These are phyloP conservation scores for Volutella citrinella DNA, from an alignment of 2,329 filamentous ascomycete genomes.

Conservation along the genomic window DNA sequence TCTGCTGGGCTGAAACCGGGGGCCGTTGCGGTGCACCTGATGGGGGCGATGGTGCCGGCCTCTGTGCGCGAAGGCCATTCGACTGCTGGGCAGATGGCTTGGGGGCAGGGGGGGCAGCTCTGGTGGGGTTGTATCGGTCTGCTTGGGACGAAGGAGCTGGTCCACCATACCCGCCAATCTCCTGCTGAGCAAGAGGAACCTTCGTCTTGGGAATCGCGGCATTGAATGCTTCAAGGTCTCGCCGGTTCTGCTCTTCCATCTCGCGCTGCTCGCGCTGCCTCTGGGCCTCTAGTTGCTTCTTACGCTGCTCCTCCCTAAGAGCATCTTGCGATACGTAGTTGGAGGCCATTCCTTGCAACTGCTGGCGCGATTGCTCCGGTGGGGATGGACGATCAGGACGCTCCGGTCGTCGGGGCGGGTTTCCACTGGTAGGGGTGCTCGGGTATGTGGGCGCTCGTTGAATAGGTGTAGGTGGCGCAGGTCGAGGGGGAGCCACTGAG, in stretches of 20 bases:
- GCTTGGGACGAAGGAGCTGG: constrained; percentile 36
- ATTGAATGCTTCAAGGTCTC: constrained; percentile 86
- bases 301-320: constrained; percentile 55
- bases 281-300: constrained; percentile 61
- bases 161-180: constrained; percentile 65
- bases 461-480: constrained; percentile 45
- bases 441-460: constrained; percentile 43
- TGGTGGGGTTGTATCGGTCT: constrained; percentile 81
- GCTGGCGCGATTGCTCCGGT: constrained; percentile 55
- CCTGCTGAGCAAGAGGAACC: constrained; percentile 80
- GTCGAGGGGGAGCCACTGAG: constrained; percentile 66
- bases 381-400: constrained; percentile 18
- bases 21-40: constrained; percentile 43
- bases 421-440: constrained; percentile 33
- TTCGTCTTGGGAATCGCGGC: constrained; percentile 81
- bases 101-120: constrained; percentile 80
- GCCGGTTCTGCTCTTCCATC: constrained; percentile 63
- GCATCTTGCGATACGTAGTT: constrained; percentile 52
- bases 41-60: constrained; percentile 72
- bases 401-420: constrained; percentile 43
- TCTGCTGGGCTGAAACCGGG: constrained; percentile 47
- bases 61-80: constrained; percentile 63
- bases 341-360: constrained; percentile 55
- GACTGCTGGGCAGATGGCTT: constrained; percentile 55
- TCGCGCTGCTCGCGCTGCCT: constrained; percentile 47